Evolutionary conservation across 495 filamentous ascomycete genomes (phyloP).

Genomic region (Aspergillus kassunensis): DNA sequence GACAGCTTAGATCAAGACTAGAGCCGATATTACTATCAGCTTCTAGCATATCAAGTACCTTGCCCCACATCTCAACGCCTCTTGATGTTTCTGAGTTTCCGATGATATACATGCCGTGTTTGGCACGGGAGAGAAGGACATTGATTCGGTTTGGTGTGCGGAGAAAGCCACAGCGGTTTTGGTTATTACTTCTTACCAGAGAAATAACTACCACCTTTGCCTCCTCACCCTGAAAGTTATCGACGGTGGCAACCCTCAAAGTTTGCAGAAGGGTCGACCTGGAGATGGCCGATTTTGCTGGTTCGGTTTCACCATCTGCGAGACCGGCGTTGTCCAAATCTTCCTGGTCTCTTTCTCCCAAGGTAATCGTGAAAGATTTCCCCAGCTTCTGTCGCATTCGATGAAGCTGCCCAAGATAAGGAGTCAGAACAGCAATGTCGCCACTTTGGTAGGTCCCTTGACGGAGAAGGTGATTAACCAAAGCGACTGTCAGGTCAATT

Average conservation of each 20-base stretch:
- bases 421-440: conserved; percentile 79
- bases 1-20: conserved; percentile 57
- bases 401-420: conserved; percentile 69
- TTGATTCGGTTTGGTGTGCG: conserved; percentile 76
- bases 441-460: conserved; percentile 61
- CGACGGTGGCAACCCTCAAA: conserved; percentile 73
- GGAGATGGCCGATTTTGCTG: not conserved
- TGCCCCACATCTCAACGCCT: conserved; percentile 63
- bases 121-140: conserved; percentile 66
- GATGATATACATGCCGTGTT: conserved; percentile 83
- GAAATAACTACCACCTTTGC: conserved; percentile 81
- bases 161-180: conserved; percentile 66
- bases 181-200: conserved; percentile 66
- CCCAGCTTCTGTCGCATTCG: conserved; percentile 51
- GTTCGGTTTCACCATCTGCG: not conserved
- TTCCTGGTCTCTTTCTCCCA: conserved; percentile 65
- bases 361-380: conserved; percentile 53
- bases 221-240: conserved; percentile 84
- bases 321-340: conserved; percentile 53
- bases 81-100: conserved; percentile 60
- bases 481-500: conserved; percentile 57
- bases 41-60: conserved; percentile 56
- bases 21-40: conserved; percentile 48
- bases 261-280: conserved; percentile 52
- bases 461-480: conserved; percentile 68